Conservation (phyloP, 2,329 filamentous ascomycete species). For the Orbilia blumenaviensis region DNA sequence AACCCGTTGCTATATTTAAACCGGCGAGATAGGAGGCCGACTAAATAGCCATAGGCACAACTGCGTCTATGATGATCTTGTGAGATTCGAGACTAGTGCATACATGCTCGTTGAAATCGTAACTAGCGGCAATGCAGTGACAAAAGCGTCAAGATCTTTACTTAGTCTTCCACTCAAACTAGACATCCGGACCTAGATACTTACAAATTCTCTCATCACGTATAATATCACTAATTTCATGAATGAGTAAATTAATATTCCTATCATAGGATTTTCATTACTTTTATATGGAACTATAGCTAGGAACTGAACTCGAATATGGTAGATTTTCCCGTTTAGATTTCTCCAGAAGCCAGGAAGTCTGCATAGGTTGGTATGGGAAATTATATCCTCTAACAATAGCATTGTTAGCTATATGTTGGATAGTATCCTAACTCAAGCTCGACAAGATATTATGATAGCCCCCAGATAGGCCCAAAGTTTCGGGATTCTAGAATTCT, state of each 20-base stretch:
- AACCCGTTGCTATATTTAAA: constrained; percentile 8
- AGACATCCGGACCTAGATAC: too few species aligned
- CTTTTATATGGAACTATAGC: too few species aligned
- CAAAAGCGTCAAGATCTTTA: too few species aligned
- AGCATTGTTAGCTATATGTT: neutral
- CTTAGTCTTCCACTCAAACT: too few species aligned
- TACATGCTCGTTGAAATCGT: neutral
- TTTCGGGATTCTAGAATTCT: neutral
- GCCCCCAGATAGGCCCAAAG: constrained; percentile 4
- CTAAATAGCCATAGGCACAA: neutral
- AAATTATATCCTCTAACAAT: neutral
- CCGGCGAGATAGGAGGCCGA: constrained; percentile 4
- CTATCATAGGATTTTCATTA: too few species aligned
- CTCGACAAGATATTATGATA: neutral
- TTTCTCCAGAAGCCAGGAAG: too few species aligned
- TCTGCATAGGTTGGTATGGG: neutral
- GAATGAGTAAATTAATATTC: too few species aligned
- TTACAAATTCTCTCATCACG: too few species aligned
- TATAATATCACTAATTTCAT: too few species aligned
- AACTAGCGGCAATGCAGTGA: constrained; percentile 13
- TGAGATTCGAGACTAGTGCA: neutral
- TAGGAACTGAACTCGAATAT: too few species aligned
- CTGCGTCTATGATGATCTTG: neutral
- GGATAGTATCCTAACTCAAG: too few species aligned
- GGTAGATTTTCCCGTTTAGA: too few species aligned